A percentile compares a stretch with the other conserved stretches of the same genome.
Evolutionary conservation across 306 rosid genomes (phyloP).

Genomic region (Chamaecrista fasciculata): DNA sequence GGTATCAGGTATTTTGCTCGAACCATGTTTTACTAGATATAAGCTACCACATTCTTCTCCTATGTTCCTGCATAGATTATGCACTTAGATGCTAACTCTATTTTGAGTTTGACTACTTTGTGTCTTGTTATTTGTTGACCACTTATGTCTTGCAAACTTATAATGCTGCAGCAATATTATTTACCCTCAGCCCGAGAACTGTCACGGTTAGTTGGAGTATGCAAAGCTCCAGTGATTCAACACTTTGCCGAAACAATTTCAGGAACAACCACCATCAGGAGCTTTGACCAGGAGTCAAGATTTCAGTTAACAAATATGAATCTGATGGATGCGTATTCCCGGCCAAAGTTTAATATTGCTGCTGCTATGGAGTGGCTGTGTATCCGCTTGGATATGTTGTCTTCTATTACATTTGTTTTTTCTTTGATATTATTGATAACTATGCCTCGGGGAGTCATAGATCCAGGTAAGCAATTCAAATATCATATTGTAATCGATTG

Average conservation of each 20-base stretch:
- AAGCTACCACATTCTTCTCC: no score
- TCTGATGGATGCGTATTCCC: slow-evolving; percentile 54
- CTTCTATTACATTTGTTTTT: slow-evolving; percentile 52
- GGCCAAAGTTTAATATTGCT: slow-evolving; percentile 48
- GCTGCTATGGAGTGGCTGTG: slow-evolving; percentile 70
- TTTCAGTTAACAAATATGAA: slow-evolving; percentile 56
- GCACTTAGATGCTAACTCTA: not conserved
- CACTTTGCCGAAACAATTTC: slow-evolving; percentile 77
- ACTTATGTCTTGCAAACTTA: no score
- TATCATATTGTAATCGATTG: not conserved
- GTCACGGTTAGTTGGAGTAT: slow-evolving; percentile 59
- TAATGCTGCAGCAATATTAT: not conserved
- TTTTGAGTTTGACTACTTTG: no score
- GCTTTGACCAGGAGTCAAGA: slow-evolving; percentile 64
- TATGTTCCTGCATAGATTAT: no score
- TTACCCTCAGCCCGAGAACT: slow-evolving; percentile 57
- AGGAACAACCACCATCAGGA: slow-evolving; percentile 60
- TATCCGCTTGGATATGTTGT: slow-evolving; percentile 61
- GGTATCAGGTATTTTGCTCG: slow-evolving; percentile 68
- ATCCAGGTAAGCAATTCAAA: slow-evolving; percentile 48
- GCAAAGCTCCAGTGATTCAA: slow-evolving; percentile 74
- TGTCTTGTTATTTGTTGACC: no score
- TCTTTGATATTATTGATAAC: slow-evolving; percentile 59
- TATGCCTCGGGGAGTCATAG: slow-evolving; percentile 52
- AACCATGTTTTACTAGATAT: no score